Percentiles rank a stretch among this genome's conserved stretches.
phyloP scores from a whole-genome alignment of 2,329 filamentous ascomycete genomes.

The Ustulina deusta region DNA sequence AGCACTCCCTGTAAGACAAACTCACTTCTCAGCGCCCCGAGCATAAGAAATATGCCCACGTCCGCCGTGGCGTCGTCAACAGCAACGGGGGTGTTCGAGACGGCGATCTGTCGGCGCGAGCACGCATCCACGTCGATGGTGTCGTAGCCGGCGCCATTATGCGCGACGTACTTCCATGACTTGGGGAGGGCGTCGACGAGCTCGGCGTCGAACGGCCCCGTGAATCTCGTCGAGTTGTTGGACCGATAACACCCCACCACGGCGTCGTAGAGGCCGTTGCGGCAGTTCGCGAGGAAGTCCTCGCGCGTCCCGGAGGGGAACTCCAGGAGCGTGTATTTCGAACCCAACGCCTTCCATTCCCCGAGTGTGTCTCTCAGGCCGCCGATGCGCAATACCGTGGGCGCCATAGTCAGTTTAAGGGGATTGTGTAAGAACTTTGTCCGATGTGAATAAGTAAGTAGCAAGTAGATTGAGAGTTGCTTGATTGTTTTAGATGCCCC shows the following conservation, averaged over 20 bases:
- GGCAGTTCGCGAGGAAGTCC: constrained; percentile 46
- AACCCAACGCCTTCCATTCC: constrained; percentile 45
- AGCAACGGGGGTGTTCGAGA: constrained; percentile 50
- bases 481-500: not conserved
- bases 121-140: constrained; percentile 68
- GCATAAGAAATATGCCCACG: constrained; percentile 62
- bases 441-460: not conserved
- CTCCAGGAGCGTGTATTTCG: constrained; percentile 47
- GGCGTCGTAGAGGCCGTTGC: constrained; percentile 42
- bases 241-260: constrained; percentile 48
- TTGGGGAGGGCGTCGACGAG: constrained; percentile 58
- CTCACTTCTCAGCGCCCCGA: constrained; percentile 61
- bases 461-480: not conserved
- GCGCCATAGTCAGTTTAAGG: constrained; percentile 36
- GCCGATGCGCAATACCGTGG: constrained; percentile 47
- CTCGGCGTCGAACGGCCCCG: constrained; percentile 58
- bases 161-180: constrained; percentile 62
- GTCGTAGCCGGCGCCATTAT: constrained; percentile 70
- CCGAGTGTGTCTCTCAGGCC: constrained; percentile 38
- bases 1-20: not conserved
- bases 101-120: constrained; percentile 52
- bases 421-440: not conserved
- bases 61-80: constrained; percentile 63
- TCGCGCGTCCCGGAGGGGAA: constrained; percentile 43
- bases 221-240: constrained; percentile 44